phyloP scores from a whole-genome alignment of 2,329 filamentous ascomycete genomes.

The Colletotrichum sp. region DNA sequence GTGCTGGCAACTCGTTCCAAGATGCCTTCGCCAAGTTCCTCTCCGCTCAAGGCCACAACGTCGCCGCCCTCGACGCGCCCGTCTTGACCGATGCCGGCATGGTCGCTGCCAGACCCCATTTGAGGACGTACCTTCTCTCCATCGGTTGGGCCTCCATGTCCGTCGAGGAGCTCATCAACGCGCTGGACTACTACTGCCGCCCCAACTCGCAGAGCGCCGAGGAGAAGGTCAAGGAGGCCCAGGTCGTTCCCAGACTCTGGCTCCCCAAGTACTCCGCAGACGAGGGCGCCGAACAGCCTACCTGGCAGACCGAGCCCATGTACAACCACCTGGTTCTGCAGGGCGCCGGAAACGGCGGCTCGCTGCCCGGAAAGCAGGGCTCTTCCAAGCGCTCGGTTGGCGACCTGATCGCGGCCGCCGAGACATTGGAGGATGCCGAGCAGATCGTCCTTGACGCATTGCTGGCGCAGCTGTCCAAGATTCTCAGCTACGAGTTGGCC shows the following conservation, averaged over 20 bases:
- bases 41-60: slow-evolving; percentile 40
- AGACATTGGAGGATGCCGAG: neutral
- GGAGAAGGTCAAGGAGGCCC: neutral
- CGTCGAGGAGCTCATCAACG: slow-evolving; percentile 1
- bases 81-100: slow-evolving; percentile 55
- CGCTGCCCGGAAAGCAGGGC: neutral
- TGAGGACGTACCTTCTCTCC: slow-evolving; percentile 6
- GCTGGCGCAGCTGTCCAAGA: slow-evolving; percentile 8
- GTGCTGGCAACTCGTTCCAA: slow-evolving; percentile 47
- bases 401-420: neutral
- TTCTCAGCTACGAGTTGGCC: slow-evolving; percentile 17
- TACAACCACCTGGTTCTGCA: slow-evolving; percentile 6
- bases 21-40: slow-evolving; percentile 46
- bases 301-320: slow-evolving; percentile 7
- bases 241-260: slow-evolving; percentile 1
- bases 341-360: neutral
- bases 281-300: slow-evolving; percentile 6
- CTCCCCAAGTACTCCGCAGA: slow-evolving; percentile 11
- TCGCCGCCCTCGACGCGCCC: slow-evolving; percentile 56
- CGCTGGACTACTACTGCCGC: slow-evolving; percentile 1
- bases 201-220: neutral
- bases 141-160: slow-evolving; percentile 7
- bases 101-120: slow-evolving; percentile 48
- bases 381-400: neutral
- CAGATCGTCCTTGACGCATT: neutral